These are phyloP conservation scores for Apodospora peruviana DNA, from an alignment of 495 filamentous ascomycete species.

Conservation along the genomic window DNA sequence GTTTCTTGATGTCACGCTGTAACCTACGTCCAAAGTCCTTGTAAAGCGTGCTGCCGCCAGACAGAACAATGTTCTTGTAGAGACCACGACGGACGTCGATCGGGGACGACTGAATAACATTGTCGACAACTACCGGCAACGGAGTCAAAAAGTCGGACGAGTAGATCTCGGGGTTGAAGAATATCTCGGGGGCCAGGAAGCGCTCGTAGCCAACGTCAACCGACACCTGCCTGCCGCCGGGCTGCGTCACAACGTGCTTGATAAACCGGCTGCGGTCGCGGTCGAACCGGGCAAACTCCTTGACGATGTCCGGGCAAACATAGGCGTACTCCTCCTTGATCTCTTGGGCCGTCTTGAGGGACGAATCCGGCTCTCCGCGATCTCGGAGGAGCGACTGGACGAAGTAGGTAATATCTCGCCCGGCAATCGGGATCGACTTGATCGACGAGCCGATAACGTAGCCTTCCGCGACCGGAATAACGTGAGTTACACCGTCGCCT, in stretches of 20 bases:
- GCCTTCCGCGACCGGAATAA: constrained; percentile 96
- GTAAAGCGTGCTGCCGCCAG: constrained; percentile 93
- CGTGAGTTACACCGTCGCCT: constrained; percentile 96
- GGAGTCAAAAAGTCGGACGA: constrained; percentile 97
- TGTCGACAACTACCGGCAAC: constrained; percentile 87
- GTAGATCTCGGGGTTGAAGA: constrained; percentile 99
- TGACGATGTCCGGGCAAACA: constrained; percentile 96
- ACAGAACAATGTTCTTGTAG: constrained; percentile 99
- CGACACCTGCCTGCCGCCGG: constrained; percentile 75
- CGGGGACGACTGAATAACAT: constrained; percentile 92
- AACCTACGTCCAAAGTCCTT: constrained; percentile 94
- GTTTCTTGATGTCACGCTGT: constrained; percentile 91
- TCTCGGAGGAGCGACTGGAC: constrained; percentile 94
- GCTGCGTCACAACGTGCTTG: constrained; percentile 79
- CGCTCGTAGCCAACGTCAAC: constrained; percentile 97
- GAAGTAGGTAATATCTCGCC: constrained; percentile 96
- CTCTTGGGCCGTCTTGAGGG: constrained; percentile 91
- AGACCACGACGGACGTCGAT: constrained; percentile 95
- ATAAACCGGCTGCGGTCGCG: constrained; percentile 83
- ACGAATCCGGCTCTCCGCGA: constrained; percentile 92
- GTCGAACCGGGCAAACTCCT: constrained; percentile 92
- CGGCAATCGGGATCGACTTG: constrained; percentile 96
- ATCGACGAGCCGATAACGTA: constrained; percentile 99
- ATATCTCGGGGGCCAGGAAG: constrained; percentile 96
- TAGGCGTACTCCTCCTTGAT: constrained; percentile 99